phyloP scores from a whole-genome alignment of 148 eudicot species.

The Chenopodium quinoa region DNA sequence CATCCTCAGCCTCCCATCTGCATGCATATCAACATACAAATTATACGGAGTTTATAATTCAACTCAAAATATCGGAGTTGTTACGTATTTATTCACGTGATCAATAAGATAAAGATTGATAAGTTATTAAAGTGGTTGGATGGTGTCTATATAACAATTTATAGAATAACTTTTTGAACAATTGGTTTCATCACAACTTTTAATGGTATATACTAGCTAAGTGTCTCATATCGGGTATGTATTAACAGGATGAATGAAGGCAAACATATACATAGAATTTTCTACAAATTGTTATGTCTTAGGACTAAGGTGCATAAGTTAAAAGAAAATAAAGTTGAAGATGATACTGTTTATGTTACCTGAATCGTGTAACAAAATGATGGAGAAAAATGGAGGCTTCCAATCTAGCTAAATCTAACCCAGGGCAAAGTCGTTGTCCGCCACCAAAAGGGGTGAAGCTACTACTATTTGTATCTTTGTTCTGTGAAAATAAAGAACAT shows the following conservation, averaged over 20 bases:
- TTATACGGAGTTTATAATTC: not conserved
- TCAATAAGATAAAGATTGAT: too few species aligned
- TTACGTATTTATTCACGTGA: not conserved
- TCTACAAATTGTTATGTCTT: too few species aligned
- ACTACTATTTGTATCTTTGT: slow-evolving; percentile 46
- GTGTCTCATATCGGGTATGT: too few species aligned
- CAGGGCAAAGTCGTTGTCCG: slow-evolving; percentile 93
- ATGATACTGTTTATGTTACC: slow-evolving; percentile 28
- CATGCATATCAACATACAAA: not conserved
- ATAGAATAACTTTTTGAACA: too few species aligned
- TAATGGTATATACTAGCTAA: too few species aligned
- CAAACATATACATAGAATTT: too few species aligned
- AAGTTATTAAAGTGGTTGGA: too few species aligned
- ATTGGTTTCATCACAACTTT: too few species aligned
- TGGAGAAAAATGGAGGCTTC: slow-evolving; percentile 89
- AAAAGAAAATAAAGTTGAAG: too few species aligned
- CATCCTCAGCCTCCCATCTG: slow-evolving; percentile 88
- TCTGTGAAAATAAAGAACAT: slow-evolving; percentile 30
- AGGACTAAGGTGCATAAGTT: too few species aligned
- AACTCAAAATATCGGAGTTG: not conserved
- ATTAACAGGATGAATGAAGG: too few species aligned
- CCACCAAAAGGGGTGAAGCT: slow-evolving; percentile 97
- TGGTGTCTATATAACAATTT: too few species aligned
- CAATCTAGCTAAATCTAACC: slow-evolving; percentile 81
- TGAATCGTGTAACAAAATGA: slow-evolving; percentile 76